Evolutionary conservation across 768 basidiomycete genomes (phyloP).

Genomic region (Lepiota venenata): DNA sequence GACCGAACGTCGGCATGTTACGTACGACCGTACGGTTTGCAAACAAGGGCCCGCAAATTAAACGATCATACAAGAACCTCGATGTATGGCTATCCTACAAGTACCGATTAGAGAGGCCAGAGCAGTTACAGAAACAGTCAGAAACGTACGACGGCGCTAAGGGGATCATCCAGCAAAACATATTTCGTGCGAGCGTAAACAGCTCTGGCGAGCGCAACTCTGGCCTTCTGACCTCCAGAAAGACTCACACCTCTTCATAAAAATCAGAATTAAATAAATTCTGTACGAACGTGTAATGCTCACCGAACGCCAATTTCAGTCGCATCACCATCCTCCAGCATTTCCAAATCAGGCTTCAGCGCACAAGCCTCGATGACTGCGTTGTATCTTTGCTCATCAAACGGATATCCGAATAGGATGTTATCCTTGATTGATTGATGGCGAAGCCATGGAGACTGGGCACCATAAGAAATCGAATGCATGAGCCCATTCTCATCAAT

Average conservation of each 20-base stretch:
- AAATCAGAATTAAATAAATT: neutral
- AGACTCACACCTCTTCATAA: slow-evolving; percentile 62
- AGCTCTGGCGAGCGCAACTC: slow-evolving; percentile 80
- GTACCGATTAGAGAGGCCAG: neutral
- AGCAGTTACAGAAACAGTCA: neutral
- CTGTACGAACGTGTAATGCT: slow-evolving; percentile 10
- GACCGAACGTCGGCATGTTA: neutral
- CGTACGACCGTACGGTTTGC: slow-evolving; percentile 30
- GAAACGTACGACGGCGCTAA: slow-evolving; percentile 72
- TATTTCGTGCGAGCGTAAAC: slow-evolving; percentile 70
- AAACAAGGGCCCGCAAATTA: slow-evolving; percentile 29
- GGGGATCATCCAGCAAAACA: slow-evolving; percentile 76
- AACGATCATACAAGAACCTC: slow-evolving; percentile 27
- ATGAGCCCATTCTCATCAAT: slow-evolving; percentile 60
- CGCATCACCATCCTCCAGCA: slow-evolving; percentile 82
- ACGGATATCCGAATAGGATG: slow-evolving; percentile 74
- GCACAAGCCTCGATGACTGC: slow-evolving; percentile 84
- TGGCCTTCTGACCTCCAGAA: slow-evolving; percentile 83
- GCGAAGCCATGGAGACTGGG: slow-evolving; percentile 69
- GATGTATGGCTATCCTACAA: slow-evolving; percentile 31
- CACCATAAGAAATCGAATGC: slow-evolving; percentile 67
- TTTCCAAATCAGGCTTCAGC: slow-evolving; percentile 72
- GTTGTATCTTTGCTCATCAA: slow-evolving; percentile 70
- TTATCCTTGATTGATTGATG: slow-evolving; percentile 78
- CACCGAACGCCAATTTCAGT: slow-evolving; percentile 80